Evolutionary conservation across 805 yeast genomes (phyloP), one percentile per base, ranked within the genome.

Genomic region (Saturnispora bothae): DNA sequence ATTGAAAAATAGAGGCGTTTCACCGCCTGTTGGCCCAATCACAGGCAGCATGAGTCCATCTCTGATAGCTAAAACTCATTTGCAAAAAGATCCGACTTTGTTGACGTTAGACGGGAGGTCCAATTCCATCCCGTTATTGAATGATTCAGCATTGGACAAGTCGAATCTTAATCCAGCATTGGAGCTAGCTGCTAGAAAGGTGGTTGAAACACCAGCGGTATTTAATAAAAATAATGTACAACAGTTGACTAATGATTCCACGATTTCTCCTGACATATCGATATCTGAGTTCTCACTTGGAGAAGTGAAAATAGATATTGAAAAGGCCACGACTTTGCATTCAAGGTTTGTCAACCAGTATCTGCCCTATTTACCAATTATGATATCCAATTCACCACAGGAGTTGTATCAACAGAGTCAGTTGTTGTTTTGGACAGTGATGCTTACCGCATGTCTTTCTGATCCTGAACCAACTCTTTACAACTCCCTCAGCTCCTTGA

Each of bases 401-500:
- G 92, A 83, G 52, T 68, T 88, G 16, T 84, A 83, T 56, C 70
- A 80, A 14, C 92, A 83, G 51, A 83, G 94, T 0, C 89, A 83
- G 51, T 64, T 86, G 17, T 63, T 88, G 36, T 88, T 88, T 53
- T 88, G 96, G 96, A 73, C 94, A 0, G 89, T 86, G 3, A 81
- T 84, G 65, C 64, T 83, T 32, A 84, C 94, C 0, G 94, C 95
- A 0, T 76, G 92, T 32, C 62, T 81, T 15, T 77, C 94, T 0
- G 95, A 86, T 49, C 89, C 94, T 0, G 89, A 83, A 34, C 95
- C 96, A 3, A 68, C 82, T 0, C 54, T 85, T 33, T 88, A 88
- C 63, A 73, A 74, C 57, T 69, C 80, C 21, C 63, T 86, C 33
- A 80, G 92, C 13, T 73, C 83, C 2, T 65, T 84, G 30, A 82